Evolutionary conservation across 345 rosid species (phyloP).

Genomic region (Bruguiera parviflora): DNA sequence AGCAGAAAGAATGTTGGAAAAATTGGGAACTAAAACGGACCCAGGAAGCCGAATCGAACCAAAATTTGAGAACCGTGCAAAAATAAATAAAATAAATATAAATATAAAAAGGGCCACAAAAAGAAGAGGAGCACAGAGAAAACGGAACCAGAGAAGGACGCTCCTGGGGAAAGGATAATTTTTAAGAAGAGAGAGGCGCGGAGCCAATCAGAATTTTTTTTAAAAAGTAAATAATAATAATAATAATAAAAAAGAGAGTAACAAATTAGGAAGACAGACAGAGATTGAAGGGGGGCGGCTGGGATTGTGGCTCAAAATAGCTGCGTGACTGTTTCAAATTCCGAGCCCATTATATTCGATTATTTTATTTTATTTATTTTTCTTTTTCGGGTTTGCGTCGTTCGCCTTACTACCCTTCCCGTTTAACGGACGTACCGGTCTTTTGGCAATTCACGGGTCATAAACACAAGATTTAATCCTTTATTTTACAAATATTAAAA

Average conservation of each 20-base stretch:
- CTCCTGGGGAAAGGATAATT: constrained; percentile 6
- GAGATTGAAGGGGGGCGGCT: background rate
- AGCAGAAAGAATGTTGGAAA: background rate
- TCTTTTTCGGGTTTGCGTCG: background rate
- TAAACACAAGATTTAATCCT: too few species aligned
- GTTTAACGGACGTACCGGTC: constrained; percentile 21
- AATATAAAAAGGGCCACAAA: background rate
- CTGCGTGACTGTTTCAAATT: constrained; percentile 14
- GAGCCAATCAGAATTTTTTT: background rate
- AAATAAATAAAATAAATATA: too few species aligned
- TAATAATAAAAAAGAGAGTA: background rate
- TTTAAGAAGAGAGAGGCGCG: background rate
- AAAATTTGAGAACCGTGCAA: background rate
- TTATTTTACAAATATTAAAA: too few species aligned
- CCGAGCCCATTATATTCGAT: too few species aligned
- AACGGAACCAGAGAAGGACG: background rate
- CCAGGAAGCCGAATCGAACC: background rate
- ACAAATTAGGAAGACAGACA: background rate
- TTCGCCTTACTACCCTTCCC: background rate
- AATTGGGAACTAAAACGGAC: background rate
- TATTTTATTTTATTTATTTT: too few species aligned
- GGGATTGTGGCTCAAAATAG: constrained; percentile 26
- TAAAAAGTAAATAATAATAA: too few species aligned
- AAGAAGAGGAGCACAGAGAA: background rate
- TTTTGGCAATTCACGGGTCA: background rate